Evolutionary conservation across 768 basidiomycete species (phyloP).

Genomic region (Candolleomyces aberdarensis): DNA sequence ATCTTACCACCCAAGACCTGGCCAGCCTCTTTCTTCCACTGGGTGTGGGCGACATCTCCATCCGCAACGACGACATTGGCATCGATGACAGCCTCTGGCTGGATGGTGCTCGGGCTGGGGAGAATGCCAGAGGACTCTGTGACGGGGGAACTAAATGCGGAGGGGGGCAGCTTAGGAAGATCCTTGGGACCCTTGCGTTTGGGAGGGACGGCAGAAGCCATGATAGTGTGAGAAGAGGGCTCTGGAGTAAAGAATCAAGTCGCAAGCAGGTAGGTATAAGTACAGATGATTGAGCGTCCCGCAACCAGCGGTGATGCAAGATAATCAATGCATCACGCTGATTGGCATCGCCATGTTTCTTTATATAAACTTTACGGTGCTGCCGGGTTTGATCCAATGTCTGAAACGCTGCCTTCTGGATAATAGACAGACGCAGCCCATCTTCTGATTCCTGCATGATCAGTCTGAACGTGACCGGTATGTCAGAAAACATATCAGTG

Average conservation of each 20-base stretch:
- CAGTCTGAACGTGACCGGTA: neutral
- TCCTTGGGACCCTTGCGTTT: constrained; percentile 62
- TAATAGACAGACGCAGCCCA: constrained; percentile 34
- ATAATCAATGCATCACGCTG: constrained; percentile 10
- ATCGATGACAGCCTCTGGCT: constrained; percentile 65
- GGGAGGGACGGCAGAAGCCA: constrained; percentile 7
- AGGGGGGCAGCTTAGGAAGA: constrained; percentile 69
- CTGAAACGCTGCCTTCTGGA: constrained; percentile 9
- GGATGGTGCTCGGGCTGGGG: constrained; percentile 63
- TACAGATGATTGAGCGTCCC: neutral
- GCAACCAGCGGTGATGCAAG: constrained; percentile 8
- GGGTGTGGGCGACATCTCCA: constrained; percentile 36
- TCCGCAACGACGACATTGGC: constrained; percentile 53
- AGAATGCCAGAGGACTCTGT: constrained; percentile 65
- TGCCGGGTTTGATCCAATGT: neutral
- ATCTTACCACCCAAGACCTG: constrained; percentile 42
- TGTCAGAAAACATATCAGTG: neutral
- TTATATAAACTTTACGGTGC: neutral
- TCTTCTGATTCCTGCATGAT: constrained; percentile 24
- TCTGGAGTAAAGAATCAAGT: constrained; percentile 2
- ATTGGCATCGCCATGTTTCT: neutral
- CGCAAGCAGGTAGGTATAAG: neutral
- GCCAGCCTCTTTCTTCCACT: constrained; percentile 54
- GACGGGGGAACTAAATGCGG: constrained; percentile 72
- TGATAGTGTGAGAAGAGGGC: constrained; percentile 5